Conservation (phyloP, 2,329 filamentous ascomycete species). For the Diaporthe batatas region DNA sequence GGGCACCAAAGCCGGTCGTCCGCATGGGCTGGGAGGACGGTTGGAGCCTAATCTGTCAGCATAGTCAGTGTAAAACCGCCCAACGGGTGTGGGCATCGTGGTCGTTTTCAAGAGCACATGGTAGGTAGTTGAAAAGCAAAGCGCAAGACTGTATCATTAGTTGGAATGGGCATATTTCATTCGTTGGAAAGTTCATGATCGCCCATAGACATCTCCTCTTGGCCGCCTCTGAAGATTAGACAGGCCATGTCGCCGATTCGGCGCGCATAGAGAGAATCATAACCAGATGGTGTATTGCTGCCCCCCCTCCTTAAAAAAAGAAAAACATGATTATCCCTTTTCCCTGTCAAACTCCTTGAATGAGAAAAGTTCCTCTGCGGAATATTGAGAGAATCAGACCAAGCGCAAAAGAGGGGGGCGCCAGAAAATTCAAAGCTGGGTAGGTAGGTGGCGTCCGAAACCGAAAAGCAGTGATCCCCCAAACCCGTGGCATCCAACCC, state of each 20-base stretch:
- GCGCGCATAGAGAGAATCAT: not conserved
- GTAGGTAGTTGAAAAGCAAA: not conserved
- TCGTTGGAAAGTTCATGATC: not conserved
- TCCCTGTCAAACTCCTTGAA: slow-evolving; percentile 36
- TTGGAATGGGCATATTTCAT: slow-evolving; percentile 25
- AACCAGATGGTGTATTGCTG: slow-evolving; percentile 20
- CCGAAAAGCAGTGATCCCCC: not conserved
- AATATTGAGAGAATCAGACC: slow-evolving; percentile 35
- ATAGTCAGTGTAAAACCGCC: not conserved
- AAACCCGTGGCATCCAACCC: slow-evolving; percentile 12
- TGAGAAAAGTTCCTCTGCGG: slow-evolving; percentile 9
- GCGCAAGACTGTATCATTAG: not conserved
- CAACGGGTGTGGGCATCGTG: not conserved
- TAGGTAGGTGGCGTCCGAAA: slow-evolving; percentile 14
- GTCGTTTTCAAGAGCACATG: not conserved
- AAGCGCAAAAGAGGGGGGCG: slow-evolving; percentile 13
- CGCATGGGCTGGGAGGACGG: not conserved
- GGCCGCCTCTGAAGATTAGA: slow-evolving; percentile 30
- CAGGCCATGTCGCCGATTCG: slow-evolving; percentile 27
- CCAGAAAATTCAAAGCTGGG: slow-evolving; percentile 15
- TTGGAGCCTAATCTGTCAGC: slow-evolving; percentile 8
- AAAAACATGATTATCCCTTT: slow-evolving; percentile 38
- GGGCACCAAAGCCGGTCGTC: not conserved
- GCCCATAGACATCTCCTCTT: slow-evolving; percentile 10
- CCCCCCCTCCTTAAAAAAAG: not conserved